Conservation (phyloP, 177 flowering plant genomes). For the Tripterygium wilfordii region DNA sequence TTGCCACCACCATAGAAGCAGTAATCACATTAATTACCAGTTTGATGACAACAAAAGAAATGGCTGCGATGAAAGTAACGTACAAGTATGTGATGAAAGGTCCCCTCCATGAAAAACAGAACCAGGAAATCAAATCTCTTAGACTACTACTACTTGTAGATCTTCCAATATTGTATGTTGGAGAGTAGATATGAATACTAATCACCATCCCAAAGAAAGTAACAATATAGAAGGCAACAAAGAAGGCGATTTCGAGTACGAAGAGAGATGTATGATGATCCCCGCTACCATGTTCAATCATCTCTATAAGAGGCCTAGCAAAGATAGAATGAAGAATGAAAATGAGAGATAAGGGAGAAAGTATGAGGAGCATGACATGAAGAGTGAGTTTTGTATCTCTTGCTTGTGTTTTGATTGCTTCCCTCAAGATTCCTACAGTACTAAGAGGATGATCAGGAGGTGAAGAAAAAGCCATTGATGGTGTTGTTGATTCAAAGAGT, state of each 20-base stretch:
- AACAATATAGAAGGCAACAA: not conserved
- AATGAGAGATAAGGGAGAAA: conserved; percentile 10
- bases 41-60: not conserved
- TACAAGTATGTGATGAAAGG: conserved; percentile 5
- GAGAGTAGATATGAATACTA: not conserved
- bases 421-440: conserved; percentile 1
- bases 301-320: conserved; percentile 3
- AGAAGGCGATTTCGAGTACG: conserved; percentile 3
- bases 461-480: not conserved
- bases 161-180: conserved; percentile 4
- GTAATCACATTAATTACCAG: not conserved
- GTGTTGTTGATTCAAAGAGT: no score
- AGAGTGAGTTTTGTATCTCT: conserved; percentile 7
- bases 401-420: conserved; percentile 1
- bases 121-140: conserved; percentile 1
- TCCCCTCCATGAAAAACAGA: conserved; percentile 5
- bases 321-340: conserved; percentile 4
- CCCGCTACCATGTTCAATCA: not conserved
- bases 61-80: not conserved
- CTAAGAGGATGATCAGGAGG: no score
- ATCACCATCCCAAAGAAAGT: not conserved
- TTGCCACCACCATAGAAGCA: not conserved
- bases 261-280: not conserved
- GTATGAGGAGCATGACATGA: conserved; percentile 1
- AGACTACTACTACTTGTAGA: not conserved